These are phyloP conservation scores for Cystobasidium sp. DNA, from an alignment of 1,284 basidiomycete species.

Conservation along the genomic window DNA sequence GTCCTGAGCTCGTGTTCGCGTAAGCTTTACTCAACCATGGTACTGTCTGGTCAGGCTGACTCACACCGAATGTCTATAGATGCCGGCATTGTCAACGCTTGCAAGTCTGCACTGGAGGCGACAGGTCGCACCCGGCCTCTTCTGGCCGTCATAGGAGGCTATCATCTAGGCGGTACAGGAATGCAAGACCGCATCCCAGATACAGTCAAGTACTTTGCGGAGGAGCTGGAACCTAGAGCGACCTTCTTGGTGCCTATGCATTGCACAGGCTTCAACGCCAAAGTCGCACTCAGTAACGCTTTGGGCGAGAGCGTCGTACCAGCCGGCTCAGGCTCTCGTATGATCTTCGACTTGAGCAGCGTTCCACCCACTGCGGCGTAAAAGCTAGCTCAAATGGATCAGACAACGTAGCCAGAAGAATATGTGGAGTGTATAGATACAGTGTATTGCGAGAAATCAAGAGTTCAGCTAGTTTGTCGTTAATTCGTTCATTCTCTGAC, in stretches of 20 bases:
- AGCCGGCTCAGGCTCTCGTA: slow-evolving; percentile 71
- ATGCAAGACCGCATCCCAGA: slow-evolving; percentile 67
- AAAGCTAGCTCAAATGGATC: background rate
- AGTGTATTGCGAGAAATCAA: background rate
- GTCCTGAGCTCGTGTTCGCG: slow-evolving; percentile 71
- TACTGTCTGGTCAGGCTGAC: background rate
- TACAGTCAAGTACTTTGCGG: slow-evolving; percentile 72
- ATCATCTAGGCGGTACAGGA: slow-evolving; percentile 74
- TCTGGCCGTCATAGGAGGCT: slow-evolving; percentile 79
- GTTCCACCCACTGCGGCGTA: background rate
- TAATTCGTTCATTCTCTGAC: too few relatives aligned
- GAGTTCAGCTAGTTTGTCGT: too few relatives aligned
- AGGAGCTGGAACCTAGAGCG: slow-evolving; percentile 66
- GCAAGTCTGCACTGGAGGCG: slow-evolving; percentile 67
- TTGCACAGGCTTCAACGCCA: slow-evolving; percentile 74
- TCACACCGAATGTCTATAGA: slow-evolving; percentile 68
- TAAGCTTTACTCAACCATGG: slow-evolving; percentile 14
- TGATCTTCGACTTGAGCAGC: slow-evolving; percentile 56
- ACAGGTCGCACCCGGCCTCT: slow-evolving; percentile 67
- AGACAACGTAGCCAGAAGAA: background rate
- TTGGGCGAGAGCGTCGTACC: slow-evolving; percentile 73
- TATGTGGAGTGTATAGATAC: slow-evolving; percentile 19
- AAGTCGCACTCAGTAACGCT: slow-evolving; percentile 68
- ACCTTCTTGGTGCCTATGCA: slow-evolving; percentile 78
- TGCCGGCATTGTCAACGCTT: slow-evolving; percentile 80